Evolutionary conservation across 768 basidiomycete species (phyloP).

Genomic region (Pleurotus tuber-regium): DNA sequence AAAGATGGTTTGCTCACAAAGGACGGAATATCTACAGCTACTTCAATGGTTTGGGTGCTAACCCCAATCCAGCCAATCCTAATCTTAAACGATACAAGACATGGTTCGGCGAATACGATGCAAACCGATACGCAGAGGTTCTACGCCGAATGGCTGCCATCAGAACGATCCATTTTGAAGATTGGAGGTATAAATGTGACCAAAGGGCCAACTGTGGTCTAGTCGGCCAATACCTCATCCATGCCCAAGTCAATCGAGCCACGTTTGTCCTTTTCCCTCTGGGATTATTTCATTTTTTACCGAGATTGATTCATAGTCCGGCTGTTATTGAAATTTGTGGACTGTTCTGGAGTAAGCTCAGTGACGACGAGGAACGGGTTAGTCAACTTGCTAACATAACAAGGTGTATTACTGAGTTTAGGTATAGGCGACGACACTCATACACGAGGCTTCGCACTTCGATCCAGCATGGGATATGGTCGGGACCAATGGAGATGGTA

Average conservation of each 20-base stretch:
- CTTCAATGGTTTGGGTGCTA: background rate
- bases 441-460: conserved; percentile 6
- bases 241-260: background rate
- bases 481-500: background rate
- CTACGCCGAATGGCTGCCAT: background rate
- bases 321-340: background rate
- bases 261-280: background rate
- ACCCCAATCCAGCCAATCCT: background rate
- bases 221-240: background rate
- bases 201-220: background rate
- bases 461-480: background rate
- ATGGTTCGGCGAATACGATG: background rate
- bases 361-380: background rate
- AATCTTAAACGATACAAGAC: conserved; percentile 1
- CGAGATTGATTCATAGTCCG: background rate
- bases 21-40: background rate
- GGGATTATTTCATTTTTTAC: background rate
- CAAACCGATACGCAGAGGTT: background rate
- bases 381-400: background rate
- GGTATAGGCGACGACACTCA: background rate
- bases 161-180: background rate
- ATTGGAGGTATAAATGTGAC: background rate
- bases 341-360: background rate
- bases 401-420: background rate
- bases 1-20: too few relatives aligned